Evolutionary conservation across 495 filamentous ascomycete genomes (phyloP).

Genomic region (Daldinia loculata): DNA sequence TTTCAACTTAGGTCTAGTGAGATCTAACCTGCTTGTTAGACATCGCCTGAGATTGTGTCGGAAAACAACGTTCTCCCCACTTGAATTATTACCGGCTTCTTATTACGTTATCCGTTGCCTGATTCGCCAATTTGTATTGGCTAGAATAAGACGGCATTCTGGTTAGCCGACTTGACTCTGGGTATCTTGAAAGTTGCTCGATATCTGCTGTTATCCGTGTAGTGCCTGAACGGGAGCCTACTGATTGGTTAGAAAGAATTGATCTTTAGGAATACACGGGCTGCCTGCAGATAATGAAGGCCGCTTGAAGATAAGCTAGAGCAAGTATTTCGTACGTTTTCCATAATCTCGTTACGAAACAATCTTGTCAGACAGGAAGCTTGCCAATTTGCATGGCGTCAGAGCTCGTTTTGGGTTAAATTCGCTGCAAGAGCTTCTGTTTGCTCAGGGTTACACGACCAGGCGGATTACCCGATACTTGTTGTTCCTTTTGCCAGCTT

Average conservation of each 20-base stretch:
- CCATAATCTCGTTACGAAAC: constrained; percentile 31
- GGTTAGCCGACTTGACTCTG: constrained; percentile 14
- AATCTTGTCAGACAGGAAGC: constrained; percentile 30
- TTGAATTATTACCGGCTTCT: constrained; percentile 5
- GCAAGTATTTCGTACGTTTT: constrained; percentile 25
- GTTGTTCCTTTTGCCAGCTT: constrained; percentile 14
- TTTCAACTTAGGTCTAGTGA: neutral
- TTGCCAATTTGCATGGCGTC: constrained; percentile 31
- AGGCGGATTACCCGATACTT: constrained; percentile 40
- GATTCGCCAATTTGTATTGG: constrained; percentile 21
- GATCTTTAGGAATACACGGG: constrained; percentile 23
- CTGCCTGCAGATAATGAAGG: constrained; percentile 37
- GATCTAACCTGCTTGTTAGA: neutral
- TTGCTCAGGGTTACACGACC: constrained; percentile 37
- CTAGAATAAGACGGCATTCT: constrained; percentile 17
- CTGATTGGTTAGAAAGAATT: constrained; percentile 32
- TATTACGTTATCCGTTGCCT: neutral
- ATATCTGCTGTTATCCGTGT: constrained; percentile 37
- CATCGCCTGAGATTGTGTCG: constrained; percentile 6
- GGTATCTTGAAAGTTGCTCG: constrained; percentile 31
- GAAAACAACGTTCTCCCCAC: constrained; percentile 9
- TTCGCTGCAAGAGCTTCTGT: constrained; percentile 40
- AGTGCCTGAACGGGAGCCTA: constrained; percentile 8
- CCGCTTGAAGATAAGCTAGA: constrained; percentile 33
- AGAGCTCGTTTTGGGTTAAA: constrained; percentile 36